A percentile compares a stretch with the other conserved stretches of the same genome.
Conservation (phyloP, 108 stramenopile species). For the Aureococcus anophagefferens region DNA sequence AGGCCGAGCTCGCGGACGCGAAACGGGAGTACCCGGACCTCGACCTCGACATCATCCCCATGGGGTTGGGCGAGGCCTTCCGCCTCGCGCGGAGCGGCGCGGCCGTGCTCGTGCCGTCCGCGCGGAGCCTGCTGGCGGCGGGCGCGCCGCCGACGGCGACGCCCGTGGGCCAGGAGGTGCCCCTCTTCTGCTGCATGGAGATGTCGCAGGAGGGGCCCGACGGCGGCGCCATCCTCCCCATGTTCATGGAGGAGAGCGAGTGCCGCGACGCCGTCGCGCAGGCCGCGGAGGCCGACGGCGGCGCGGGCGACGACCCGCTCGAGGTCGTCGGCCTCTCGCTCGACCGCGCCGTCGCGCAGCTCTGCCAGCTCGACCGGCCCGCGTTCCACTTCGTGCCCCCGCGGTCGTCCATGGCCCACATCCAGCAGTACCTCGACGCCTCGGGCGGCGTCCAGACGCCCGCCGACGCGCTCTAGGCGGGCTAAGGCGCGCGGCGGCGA, state of each 20-base stretch:
- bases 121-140: slow-evolving; percentile 39
- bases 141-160: slow-evolving; percentile 51
- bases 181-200: slow-evolving; percentile 58
- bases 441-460: too few relatives aligned
- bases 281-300: slow-evolving; percentile 45
- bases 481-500: too few relatives aligned
- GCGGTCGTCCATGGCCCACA: slow-evolving; percentile 34
- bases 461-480: too few relatives aligned
- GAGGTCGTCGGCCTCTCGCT: slow-evolving; percentile 48
- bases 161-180: slow-evolving; percentile 56
- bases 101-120: slow-evolving; percentile 51
- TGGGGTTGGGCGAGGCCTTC: slow-evolving; percentile 37
- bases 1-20: slow-evolving; percentile 40
- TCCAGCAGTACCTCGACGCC: slow-evolving; percentile 31
- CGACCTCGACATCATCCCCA: slow-evolving; percentile 35
- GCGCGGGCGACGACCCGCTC: slow-evolving; percentile 38
- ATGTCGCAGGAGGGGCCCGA: slow-evolving; percentile 43
- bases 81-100: slow-evolving; percentile 41
- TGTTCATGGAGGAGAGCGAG: slow-evolving; percentile 51
- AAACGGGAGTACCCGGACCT: slow-evolving; percentile 15
- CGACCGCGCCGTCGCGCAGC: slow-evolving; percentile 33
- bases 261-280: slow-evolving; percentile 42
- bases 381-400: slow-evolving; percentile 55
- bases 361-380: slow-evolving; percentile 39
- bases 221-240: slow-evolving; percentile 45